These are phyloP conservation scores for Allodekkera sacchari DNA, from an alignment of 805 yeast genomes.

Conservation along the genomic window DNA sequence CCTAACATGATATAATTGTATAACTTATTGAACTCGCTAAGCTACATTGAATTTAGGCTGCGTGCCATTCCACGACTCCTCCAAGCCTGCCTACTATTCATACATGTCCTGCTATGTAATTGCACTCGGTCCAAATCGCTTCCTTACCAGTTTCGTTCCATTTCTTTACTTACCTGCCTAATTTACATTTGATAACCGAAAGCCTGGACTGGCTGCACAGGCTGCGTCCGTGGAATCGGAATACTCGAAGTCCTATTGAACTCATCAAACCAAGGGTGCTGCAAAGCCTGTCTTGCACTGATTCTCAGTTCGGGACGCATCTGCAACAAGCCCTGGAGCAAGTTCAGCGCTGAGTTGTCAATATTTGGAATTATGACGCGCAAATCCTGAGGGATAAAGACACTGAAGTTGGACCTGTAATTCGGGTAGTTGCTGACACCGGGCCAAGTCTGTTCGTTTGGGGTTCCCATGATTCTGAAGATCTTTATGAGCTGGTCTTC, in stretches of 20 bases:
- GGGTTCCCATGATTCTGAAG: slow-evolving; percentile 92
- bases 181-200: slow-evolving; percentile 5
- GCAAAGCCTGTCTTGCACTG: slow-evolving; percentile 53
- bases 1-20: no score
- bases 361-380: slow-evolving; percentile 57
- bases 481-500: slow-evolving; percentile 92
- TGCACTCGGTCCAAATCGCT: no score
- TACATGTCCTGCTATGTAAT: no score
- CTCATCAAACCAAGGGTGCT: slow-evolving; percentile 79
- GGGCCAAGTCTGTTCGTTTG: slow-evolving; percentile 95
- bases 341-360: slow-evolving; percentile 61
- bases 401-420: slow-evolving; percentile 74
- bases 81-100: no score
- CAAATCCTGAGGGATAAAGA: slow-evolving; percentile 84
- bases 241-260: slow-evolving; percentile 30
- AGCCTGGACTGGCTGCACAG: slow-evolving; percentile 5
- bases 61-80: no score
- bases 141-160: no score
- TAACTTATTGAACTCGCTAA: no score
- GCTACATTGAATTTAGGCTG: no score
- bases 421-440: slow-evolving; percentile 89
- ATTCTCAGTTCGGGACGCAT: slow-evolving; percentile 56
- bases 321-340: slow-evolving; percentile 50
- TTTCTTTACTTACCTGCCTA: background rate
- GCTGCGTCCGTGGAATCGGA: slow-evolving; percentile 3